These are phyloP conservation scores for Huntiella abstrusa DNA, from an alignment of 2,329 filamentous ascomycete genomes.

Conservation along the genomic window DNA sequence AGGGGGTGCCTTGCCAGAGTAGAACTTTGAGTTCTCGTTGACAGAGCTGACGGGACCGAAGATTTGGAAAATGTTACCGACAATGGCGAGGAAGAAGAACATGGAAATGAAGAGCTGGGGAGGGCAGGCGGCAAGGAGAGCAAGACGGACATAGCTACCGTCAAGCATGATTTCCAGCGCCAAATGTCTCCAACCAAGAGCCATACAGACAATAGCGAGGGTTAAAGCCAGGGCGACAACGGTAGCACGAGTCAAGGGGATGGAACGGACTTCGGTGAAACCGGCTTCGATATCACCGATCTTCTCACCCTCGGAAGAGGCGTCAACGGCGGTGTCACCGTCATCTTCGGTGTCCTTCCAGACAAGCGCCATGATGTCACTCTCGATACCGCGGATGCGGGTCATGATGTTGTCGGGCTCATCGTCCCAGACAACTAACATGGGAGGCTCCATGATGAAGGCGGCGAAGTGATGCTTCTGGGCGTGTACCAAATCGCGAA, in stretches of 20 bases:
- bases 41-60: conserved; percentile 29
- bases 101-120: conserved; percentile 40
- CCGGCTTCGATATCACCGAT: conserved; percentile 28
- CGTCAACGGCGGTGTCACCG: conserved; percentile 15
- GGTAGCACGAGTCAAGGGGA: conserved; percentile 34
- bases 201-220: conserved; percentile 33
- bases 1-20: conserved; percentile 21
- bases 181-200: conserved; percentile 34
- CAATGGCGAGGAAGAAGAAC: conserved; percentile 27
- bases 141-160: conserved; percentile 31
- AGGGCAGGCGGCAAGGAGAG: conserved; percentile 31
- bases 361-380: conserved; percentile 36
- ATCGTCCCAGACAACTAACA: conserved; percentile 47
- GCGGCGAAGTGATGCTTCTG: conserved; percentile 49
- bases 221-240: conserved; percentile 33
- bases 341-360: conserved; percentile 30
- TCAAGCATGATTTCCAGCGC: conserved; percentile 36
- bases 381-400: conserved; percentile 32
- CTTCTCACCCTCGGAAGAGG: conserved; percentile 15
- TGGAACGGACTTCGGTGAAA: conserved; percentile 25
- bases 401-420: conserved; percentile 35
- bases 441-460: conserved; percentile 37
- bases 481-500: conserved; percentile 36
- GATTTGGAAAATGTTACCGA: conserved; percentile 24
- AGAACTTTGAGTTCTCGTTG: conserved; percentile 25